Conservation (phyloP, 768 basidiomycete species). For the Dentipellis fragilis region DNA sequence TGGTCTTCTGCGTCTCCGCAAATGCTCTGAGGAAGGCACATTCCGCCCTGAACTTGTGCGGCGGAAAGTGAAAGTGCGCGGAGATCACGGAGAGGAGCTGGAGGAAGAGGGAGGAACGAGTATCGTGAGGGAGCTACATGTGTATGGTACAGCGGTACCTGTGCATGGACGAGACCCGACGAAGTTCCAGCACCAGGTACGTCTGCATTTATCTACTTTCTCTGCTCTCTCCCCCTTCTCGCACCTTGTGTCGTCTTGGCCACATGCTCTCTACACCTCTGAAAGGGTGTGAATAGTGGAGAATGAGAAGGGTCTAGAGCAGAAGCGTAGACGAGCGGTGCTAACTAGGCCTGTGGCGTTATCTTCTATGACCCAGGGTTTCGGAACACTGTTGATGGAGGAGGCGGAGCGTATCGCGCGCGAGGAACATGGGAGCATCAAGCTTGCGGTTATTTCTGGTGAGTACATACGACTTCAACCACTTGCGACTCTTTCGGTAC, state of each 20-base stretch:
- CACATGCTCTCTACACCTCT: background rate
- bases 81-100: background rate
- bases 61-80: conserved; percentile 27
- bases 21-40: conserved; percentile 95
- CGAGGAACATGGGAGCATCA: conserved; percentile 93
- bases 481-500: background rate
- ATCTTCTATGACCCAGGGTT: conserved; percentile 44
- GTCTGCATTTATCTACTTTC: conserved; percentile 4
- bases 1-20: conserved; percentile 82
- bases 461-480: conserved; percentile 15
- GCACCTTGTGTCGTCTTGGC: background rate
- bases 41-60: conserved; percentile 87
- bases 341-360: background rate
- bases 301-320: background rate
- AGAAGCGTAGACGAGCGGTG: background rate
- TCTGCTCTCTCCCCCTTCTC: background rate
- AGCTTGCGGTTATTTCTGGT: conserved; percentile 97
- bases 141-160: conserved; percentile 96
- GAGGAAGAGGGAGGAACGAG: conserved; percentile 68
- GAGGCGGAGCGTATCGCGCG: conserved; percentile 96
- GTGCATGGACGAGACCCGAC: conserved; percentile 97
- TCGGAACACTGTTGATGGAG: conserved; percentile 96
- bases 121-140: conserved; percentile 92
- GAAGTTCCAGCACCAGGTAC: conserved; percentile 91
- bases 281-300: background rate